Percentiles rank a stretch among this genome's conserved stretches.
Evolutionary conservation across 2,329 filamentous ascomycete genomes (phyloP).

Genomic region (Leptographium radiaticola): DNA sequence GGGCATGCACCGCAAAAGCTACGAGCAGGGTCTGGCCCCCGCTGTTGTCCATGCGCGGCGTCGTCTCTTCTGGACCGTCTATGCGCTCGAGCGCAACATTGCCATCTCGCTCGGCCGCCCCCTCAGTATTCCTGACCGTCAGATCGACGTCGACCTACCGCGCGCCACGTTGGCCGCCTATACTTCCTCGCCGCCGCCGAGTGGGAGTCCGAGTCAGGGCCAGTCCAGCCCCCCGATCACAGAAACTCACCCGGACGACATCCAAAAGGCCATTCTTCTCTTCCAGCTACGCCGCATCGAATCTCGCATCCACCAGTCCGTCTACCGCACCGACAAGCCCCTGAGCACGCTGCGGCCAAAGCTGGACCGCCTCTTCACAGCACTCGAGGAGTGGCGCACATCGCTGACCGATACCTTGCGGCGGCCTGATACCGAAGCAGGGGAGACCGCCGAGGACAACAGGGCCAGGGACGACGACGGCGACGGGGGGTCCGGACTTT

Average conservation of each 20-base stretch:
- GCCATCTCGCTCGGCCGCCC: slow-evolving; percentile 37
- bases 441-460: slow-evolving; percentile 13
- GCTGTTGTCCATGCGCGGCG: slow-evolving; percentile 23
- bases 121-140: slow-evolving; percentile 34
- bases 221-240: too few species aligned
- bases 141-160: slow-evolving; percentile 36
- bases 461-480: slow-evolving; percentile 13
- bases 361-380: slow-evolving; percentile 29
- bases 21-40: slow-evolving; percentile 1
- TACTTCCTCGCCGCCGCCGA: slow-evolving; percentile 2
- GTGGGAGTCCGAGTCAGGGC: too few species aligned
- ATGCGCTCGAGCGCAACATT: slow-evolving; percentile 34
- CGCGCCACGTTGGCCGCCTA: slow-evolving; percentile 17
- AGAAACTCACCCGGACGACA: slow-evolving; percentile 14
- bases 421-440: slow-evolving; percentile 17
- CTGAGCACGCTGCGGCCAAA: slow-evolving; percentile 30
- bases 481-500: slow-evolving; percentile 7
- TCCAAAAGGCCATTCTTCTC: slow-evolving; percentile 29
- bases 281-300: slow-evolving; percentile 32
- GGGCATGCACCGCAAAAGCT: slow-evolving; percentile 26
- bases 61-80: slow-evolving; percentile 38
- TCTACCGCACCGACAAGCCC: slow-evolving; percentile 34
- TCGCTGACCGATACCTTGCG: background rate
- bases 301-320: slow-evolving; percentile 35
- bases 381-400: slow-evolving; percentile 30